Conservation (phyloP, 75 land plant species). For the Larix kaempferi region DNA sequence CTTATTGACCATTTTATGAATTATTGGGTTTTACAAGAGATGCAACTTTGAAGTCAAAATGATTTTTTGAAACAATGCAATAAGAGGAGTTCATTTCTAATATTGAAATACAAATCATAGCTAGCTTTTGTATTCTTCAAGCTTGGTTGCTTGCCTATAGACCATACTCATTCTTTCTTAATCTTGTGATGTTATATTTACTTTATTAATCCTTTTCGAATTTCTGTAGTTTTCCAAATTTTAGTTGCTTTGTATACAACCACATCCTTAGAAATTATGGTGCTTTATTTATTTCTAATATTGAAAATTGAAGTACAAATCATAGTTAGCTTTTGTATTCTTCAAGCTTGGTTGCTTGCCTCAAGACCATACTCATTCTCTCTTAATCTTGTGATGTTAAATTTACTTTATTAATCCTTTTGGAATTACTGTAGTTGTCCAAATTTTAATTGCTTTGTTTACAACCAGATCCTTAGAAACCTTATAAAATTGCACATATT, state of each 20-base stretch:
- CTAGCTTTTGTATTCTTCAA: not conserved
- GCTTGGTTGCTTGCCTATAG: not conserved
- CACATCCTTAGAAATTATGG: not conserved
- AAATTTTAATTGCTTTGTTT: not conserved
- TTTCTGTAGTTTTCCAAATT: not conserved
- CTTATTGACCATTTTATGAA: too few species aligned
- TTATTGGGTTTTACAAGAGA: too few species aligned
- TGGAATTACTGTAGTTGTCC: not conserved
- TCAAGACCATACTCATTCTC: not conserved
- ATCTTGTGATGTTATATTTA: not conserved
- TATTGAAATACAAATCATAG: not conserved
- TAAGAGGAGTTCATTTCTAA: not conserved
- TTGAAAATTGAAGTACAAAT: not conserved
- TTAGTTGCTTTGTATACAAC: not conserved
- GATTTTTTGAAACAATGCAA: too few species aligned
- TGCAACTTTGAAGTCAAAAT: too few species aligned
- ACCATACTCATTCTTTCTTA: not conserved
- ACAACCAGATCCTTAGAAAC: not conserved
- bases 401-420: not conserved
- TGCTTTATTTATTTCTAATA: not conserved
- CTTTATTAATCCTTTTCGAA: not conserved
- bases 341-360: not conserved
- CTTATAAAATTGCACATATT: not conserved
- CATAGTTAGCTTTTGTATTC: not conserved
- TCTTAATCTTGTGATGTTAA: not conserved